Evolutionary conservation across 345 rosid genomes (phyloP).

Genomic region (Heritiera fomes): DNA sequence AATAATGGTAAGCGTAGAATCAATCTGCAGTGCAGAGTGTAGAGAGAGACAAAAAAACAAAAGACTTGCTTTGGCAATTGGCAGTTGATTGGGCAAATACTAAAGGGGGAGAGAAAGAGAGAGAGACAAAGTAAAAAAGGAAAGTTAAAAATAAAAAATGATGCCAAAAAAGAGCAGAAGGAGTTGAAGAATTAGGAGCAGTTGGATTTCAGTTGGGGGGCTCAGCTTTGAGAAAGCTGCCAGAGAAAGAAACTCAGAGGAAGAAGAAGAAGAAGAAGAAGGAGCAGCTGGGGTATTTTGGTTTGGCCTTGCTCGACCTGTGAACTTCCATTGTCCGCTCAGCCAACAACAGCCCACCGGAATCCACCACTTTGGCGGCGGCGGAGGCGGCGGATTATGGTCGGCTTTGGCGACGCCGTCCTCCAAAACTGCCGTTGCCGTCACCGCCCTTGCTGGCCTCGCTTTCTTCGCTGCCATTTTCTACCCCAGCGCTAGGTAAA

Average conservation of each 20-base stretch:
- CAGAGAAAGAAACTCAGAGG: not conserved
- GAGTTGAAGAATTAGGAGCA: not conserved
- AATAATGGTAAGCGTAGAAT: not conserved
- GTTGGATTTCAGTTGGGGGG: conserved; percentile 22
- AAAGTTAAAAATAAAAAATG: not conserved
- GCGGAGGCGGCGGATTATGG: conserved; percentile 43
- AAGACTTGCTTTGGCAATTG: not conserved
- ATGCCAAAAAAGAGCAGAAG: not conserved
- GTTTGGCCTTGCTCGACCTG: not conserved
- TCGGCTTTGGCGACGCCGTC: conserved; percentile 30
- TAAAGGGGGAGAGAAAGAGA: not conserved
- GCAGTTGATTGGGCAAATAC: not conserved
- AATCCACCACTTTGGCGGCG: conserved; percentile 38
- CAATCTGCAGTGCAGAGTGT: not conserved
- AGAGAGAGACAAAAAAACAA: not conserved
- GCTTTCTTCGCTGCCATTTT: conserved; percentile 41
- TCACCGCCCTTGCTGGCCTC: conserved; percentile 51
- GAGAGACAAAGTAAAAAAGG: not conserved
- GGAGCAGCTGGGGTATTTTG: conserved; percentile 11
- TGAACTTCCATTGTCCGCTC: conserved; percentile 28
- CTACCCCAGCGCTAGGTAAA: conserved; percentile 46
- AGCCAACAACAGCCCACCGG: conserved; percentile 28
- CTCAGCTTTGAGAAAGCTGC: not conserved
- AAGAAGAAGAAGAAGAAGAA: not conserved
- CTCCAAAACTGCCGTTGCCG: conserved; percentile 30